phyloP scores from a whole-genome alignment of 257 asterid genomes.

The Ligustrum vulgare region DNA sequence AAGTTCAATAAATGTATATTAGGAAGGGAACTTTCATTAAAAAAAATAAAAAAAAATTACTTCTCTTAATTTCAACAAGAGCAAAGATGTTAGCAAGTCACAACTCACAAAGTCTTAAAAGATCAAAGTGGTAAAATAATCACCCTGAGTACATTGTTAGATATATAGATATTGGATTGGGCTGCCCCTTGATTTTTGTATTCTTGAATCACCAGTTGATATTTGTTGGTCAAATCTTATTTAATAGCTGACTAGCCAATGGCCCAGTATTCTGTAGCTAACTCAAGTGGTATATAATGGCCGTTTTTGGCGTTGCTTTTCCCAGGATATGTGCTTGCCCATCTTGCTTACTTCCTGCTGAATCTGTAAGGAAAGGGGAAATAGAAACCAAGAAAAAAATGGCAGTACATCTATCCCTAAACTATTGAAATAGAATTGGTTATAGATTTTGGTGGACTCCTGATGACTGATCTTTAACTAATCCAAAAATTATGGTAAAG shows the following conservation, averaged over 20 bases:
- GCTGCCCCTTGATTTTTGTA: neutral
- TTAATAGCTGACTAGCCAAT: constrained; percentile 1
- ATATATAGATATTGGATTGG: neutral
- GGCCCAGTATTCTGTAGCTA: neutral
- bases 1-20: neutral
- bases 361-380: constrained; percentile 40
- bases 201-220: neutral
- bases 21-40: neutral
- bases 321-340: constrained; percentile 67
- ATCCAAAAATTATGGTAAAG: too few relatives aligned
- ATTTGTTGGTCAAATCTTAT: neutral
- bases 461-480: too few relatives aligned
- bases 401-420: too few relatives aligned
- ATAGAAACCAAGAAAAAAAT: constrained; percentile 28
- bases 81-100: neutral
- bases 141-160: neutral
- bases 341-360: constrained; percentile 59
- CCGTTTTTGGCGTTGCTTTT: constrained; percentile 16
- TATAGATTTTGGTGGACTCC: too few relatives aligned
- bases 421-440: too few relatives aligned
- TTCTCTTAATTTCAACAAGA: neutral
- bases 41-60: too few relatives aligned
- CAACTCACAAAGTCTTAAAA: too few relatives aligned
- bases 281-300: constrained; percentile 1
- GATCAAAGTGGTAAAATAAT: too few relatives aligned